A percentile compares a stretch with the other conserved stretches of the same genome.
phyloP scores from a whole-genome alignment of 768 basidiomycete genomes.

The Pleurotus giganteus region DNA sequence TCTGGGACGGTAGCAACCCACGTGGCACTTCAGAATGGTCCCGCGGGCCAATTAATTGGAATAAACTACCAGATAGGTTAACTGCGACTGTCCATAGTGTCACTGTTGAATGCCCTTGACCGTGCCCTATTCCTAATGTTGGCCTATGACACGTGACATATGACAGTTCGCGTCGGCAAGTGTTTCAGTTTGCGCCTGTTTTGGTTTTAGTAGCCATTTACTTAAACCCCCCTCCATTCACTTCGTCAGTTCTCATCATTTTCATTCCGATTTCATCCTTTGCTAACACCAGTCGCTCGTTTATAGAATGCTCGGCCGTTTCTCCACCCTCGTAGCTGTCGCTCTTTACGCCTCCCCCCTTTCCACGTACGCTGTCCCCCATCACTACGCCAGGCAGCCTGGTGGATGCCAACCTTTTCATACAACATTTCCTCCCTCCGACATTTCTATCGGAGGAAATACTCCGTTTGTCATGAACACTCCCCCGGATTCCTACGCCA shows the following conservation, averaged over 20 bases:
- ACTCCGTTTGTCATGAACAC: conserved; percentile 27
- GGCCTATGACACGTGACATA: background rate
- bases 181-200: background rate
- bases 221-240: background rate
- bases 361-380: background rate
- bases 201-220: background rate
- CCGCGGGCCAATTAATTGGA: conserved; percentile 40
- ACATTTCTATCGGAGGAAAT: conserved; percentile 12
- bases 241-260: background rate
- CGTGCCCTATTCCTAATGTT: background rate
- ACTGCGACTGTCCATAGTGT: conserved; percentile 33
- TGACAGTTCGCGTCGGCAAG: background rate
- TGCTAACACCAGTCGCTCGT: background rate
- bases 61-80: conserved; percentile 25
- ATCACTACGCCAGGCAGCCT: no score
- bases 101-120: conserved; percentile 31
- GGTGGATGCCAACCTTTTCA: conserved; percentile 24
- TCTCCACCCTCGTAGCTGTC: background rate
- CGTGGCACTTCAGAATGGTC: conserved; percentile 41
- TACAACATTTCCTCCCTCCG: conserved; percentile 20
- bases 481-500: conserved; percentile 25
- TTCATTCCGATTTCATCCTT: background rate
- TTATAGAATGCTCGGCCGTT: background rate
- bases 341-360: background rate
- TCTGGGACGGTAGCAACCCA: conserved; percentile 43